Evolutionary conservation across 202 grass and related monocot species (phyloP).

Genomic region (Schoenoplectus triqueter): DNA sequence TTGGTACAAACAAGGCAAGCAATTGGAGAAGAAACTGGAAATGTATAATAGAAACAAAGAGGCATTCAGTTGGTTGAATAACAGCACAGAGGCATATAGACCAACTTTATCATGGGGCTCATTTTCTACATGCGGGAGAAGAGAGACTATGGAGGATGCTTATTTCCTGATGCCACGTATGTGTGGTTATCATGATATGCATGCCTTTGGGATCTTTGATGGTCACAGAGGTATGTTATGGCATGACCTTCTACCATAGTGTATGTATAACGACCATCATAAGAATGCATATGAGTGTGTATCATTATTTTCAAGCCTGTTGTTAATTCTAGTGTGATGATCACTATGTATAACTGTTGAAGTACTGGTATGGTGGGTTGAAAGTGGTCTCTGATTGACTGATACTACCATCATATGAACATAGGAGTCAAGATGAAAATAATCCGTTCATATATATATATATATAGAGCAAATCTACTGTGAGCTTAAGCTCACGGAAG

Average conservation of each 20-base stretch:
- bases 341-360: neutral
- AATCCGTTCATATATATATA: neutral
- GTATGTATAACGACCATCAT: neutral
- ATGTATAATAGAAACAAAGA: conserved; percentile 31
- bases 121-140: conserved; percentile 83
- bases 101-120: conserved; percentile 94
- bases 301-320: no score
- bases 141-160: conserved; percentile 96
- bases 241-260: conserved; percentile 6
- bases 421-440: neutral
- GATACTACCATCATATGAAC: neutral
- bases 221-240: conserved; percentile 82
- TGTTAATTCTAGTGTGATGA: conserved; percentile 5
- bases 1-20: conserved; percentile 79
- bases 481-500: no score
- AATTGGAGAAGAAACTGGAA: conserved; percentile 50
- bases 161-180: conserved; percentile 87
- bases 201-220: conserved; percentile 95
- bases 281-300: no score
- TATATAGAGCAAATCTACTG: no score
- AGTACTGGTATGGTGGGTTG: neutral
- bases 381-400: neutral
- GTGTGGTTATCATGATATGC: conserved; percentile 60
- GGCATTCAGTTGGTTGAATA: conserved; percentile 46
- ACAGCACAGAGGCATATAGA: conserved; percentile 45